These are phyloP conservation scores for Lipomyces lipofer DNA, from an alignment of 805 yeast genomes.

Conservation along the genomic window DNA sequence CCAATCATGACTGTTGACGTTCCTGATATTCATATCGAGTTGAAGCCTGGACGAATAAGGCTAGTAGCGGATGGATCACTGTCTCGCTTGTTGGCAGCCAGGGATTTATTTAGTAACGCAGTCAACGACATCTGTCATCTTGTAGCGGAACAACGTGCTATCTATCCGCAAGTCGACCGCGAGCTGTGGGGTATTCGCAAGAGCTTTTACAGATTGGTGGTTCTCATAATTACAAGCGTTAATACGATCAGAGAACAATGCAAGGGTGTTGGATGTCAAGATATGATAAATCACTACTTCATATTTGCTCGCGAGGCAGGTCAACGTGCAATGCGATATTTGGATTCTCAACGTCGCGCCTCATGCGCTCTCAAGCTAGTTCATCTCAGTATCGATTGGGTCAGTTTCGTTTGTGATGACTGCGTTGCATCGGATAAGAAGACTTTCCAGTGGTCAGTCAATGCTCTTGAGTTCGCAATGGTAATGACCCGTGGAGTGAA, in stretches of 20 bases:
- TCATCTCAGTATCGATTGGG: conserved; percentile 83
- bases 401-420: conserved; percentile 88
- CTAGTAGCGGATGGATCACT: conserved; percentile 72
- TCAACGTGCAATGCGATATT: conserved; percentile 60
- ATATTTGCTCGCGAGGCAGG: conserved; percentile 81
- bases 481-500: conserved; percentile 89
- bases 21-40: conserved; percentile 45
- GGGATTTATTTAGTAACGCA: conserved; percentile 56
- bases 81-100: conserved; percentile 54
- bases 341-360: conserved; percentile 63
- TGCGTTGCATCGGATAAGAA: conserved; percentile 89
- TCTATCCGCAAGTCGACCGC: conserved; percentile 68
- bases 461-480: conserved; percentile 95
- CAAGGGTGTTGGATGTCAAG: conserved; percentile 66
- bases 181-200: conserved; percentile 68
- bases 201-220: conserved; percentile 65
- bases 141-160: conserved; percentile 65
- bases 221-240: conserved; percentile 63
- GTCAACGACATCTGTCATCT: conserved; percentile 51
- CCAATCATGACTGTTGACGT: conserved; percentile 56
- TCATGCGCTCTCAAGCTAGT: conserved; percentile 70
- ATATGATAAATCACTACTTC: conserved; percentile 70
- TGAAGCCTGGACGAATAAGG: conserved; percentile 67
- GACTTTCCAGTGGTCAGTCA: conserved; percentile 94
- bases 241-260: conserved; percentile 53